phyloP scores from a whole-genome alignment of 2,329 filamentous ascomycete species.

The Sporothrix luriei region DNA sequence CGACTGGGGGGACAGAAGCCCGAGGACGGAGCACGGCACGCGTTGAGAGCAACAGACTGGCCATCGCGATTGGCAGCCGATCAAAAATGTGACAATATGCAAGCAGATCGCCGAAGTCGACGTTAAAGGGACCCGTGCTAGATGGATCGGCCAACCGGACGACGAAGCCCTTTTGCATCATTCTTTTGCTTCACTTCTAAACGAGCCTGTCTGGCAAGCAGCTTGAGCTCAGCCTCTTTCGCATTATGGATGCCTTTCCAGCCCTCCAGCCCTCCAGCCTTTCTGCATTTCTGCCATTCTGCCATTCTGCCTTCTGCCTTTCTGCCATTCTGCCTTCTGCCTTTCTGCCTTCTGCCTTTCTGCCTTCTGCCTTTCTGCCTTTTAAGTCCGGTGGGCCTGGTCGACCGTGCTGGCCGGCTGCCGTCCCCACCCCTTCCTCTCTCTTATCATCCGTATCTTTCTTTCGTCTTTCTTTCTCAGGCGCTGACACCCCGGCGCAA shows the following conservation, averaged over 20 bases:
- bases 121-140: not conserved
- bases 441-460: not conserved
- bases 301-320: not conserved
- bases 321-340: not conserved
- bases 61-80: conserved; percentile 17
- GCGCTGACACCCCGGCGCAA: not conserved
- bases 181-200: too few species aligned
- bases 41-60: not conserved
- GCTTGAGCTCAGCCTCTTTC: too few species aligned
- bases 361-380: not conserved
- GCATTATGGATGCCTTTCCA: too few species aligned
- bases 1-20: not conserved
- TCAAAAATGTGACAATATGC: conserved; percentile 16
- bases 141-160: not conserved
- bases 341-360: too few species aligned
- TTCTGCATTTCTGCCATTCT: not conserved
- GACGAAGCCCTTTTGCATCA: not conserved
- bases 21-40: not conserved
- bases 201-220: too few species aligned
- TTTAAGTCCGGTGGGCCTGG: not conserved
- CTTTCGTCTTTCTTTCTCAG: not conserved
- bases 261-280: too few species aligned
- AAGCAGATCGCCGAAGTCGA: not conserved
- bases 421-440: not conserved
- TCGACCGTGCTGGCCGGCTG: not conserved